Conservation (phyloP, 306 rosid species). For the Benincasa hispida region DNA sequence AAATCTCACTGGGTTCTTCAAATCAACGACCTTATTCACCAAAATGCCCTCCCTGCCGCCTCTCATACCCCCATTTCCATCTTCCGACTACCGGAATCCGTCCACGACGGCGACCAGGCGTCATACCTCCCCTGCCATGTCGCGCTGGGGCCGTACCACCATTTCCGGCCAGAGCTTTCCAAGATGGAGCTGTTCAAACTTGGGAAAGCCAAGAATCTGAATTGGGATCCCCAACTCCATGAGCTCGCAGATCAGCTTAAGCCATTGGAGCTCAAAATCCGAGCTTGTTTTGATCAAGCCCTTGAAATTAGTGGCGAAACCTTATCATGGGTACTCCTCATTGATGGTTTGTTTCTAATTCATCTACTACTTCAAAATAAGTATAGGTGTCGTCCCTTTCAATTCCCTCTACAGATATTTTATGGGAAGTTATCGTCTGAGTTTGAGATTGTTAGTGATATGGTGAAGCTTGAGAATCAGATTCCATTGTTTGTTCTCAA, state of each 20-base stretch:
- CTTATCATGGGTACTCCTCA: background rate
- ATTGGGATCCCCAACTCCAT: background rate
- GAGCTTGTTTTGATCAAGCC: background rate
- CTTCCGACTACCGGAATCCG: background rate
- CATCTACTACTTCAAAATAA: background rate
- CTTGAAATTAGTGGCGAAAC: background rate
- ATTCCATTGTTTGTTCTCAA: background rate
- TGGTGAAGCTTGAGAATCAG: conserved; percentile 8
- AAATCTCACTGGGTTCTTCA: background rate
- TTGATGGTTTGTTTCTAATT: conserved; percentile 3
- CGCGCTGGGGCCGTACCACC: conserved; percentile 2
- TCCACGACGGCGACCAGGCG: background rate
- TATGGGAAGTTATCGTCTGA: background rate
- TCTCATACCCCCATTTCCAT: background rate
- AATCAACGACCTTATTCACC: background rate
- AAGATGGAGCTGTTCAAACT: background rate
- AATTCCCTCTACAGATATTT: background rate
- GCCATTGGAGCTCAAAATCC: conserved; percentile 1
- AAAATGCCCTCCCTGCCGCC: background rate
- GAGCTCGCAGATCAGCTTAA: background rate
- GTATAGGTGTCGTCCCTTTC: background rate
- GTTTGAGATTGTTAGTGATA: background rate
- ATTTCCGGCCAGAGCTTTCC: conserved; percentile 2
- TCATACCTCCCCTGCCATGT: background rate
- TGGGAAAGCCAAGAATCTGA: background rate